Percentiles rank a stretch among this genome's conserved stretches.
Evolutionary conservation across 148 eudicot genomes (phyloP).

Genomic region (Dysphania ambrosioides): DNA sequence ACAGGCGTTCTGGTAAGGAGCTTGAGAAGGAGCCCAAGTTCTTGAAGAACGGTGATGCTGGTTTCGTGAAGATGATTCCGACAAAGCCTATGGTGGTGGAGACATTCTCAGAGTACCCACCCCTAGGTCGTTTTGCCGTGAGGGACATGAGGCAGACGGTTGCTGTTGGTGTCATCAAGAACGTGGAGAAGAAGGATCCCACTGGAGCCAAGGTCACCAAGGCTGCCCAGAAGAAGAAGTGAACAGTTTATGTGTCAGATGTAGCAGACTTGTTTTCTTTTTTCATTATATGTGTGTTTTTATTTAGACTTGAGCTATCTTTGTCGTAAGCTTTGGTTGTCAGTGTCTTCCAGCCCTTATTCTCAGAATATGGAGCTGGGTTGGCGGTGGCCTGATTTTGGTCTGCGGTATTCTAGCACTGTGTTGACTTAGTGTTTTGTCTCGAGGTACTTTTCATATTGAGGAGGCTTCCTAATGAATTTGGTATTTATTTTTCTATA

Average conservation of each 20-base stretch:
- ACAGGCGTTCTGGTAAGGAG: conserved; percentile 37
- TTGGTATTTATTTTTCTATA: too few relatives aligned
- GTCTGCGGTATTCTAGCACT: not conserved
- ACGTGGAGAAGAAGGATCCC: conserved; percentile 31
- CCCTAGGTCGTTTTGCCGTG: conserved; percentile 36
- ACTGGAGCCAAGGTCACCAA: conserved; percentile 36
- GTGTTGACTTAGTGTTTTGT: not conserved
- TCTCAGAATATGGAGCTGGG: conserved; percentile 36
- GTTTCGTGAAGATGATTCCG: conserved; percentile 35
- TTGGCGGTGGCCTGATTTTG: conserved; percentile 23
- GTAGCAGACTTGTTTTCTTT: not conserved
- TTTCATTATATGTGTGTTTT: conserved; percentile 6
- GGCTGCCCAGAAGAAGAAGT: conserved; percentile 32
- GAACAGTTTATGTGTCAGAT: not conserved
- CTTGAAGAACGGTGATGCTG: conserved; percentile 38
- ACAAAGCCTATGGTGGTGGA: conserved; percentile 38
- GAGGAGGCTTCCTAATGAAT: too few relatives aligned
- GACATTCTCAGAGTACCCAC: conserved; percentile 34
- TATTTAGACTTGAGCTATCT: not conserved
- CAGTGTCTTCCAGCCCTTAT: conserved; percentile 4
- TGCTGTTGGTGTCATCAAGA: conserved; percentile 39
- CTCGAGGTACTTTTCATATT: too few relatives aligned
- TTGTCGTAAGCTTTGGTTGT: conserved; percentile 1
- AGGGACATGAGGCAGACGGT: conserved; percentile 42
- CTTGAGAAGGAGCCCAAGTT: conserved; percentile 40